Evolutionary conservation across 768 basidiomycete genomes (phyloP), one percentile per base, ranked within the genome.

Genomic region (Rossbeevera mucosa): DNA sequence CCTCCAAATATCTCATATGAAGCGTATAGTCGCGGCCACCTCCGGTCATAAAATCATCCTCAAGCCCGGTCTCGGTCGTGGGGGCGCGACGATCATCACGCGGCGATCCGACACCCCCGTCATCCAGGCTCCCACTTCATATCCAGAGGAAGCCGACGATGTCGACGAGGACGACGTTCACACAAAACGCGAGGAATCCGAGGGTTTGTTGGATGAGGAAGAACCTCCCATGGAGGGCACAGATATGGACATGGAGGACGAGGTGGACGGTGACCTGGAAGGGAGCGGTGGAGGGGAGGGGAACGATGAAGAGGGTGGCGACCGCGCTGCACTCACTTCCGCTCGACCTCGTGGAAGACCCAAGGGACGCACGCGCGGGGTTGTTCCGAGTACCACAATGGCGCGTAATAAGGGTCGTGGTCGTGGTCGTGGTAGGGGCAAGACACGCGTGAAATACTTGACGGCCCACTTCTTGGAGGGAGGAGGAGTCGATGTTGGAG

Each of bases 381-480:
- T 53, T n/a, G 54, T 59, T 5, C 57, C 56, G 47, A 58, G 48
- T 50, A 72, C 67, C 13, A 69, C 73, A 4, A 70, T 51, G 3
- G 30, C 69, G 20, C 63, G 70, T 26, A 70, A 65, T 5, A 68
- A 65, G 42, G 73, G 56, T 0, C 53, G 58, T 7, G 69, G 69
- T 3, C 70, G 78, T 30, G 76, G 75, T 1, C 66, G 76, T 7
- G 76, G 76, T 36, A 68, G 73, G 42, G 74, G 74, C 5, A 69
- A 75, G 36, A 71, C 70, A 44, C 60, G 72, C 40, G 71, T 72
- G 7, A 72, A 70, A 21, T 60, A 64, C 14, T 31, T 58, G 36
- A 65, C 64, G 13, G 64, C 61, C 24, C 63, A 59, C 20, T 58
- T 64, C n/a, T 43, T 51, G 24, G 63, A 51, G 8, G 59, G 60